phyloP scores from a whole-genome alignment of 2,329 filamentous ascomycete species.

The Didymella glomerata region DNA sequence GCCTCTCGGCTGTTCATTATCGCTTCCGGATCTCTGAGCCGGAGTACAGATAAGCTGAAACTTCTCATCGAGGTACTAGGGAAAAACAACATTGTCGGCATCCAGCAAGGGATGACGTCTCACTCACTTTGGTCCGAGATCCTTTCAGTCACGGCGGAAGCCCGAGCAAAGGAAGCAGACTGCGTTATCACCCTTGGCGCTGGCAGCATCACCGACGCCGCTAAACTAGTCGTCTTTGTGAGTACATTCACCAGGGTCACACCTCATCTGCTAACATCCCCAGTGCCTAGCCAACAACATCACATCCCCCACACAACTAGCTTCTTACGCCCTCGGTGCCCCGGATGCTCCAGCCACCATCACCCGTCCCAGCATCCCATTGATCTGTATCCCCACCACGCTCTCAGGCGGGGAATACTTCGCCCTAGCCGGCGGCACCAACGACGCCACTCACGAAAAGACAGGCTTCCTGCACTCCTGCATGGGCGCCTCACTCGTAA shows the following conservation, averaged over 20 bases:
- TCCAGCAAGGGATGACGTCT: constrained; percentile 61
- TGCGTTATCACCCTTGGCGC: constrained; percentile 44
- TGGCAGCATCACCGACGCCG: constrained; percentile 65
- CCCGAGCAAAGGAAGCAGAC: constrained; percentile 53
- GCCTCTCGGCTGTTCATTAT: constrained; percentile 61
- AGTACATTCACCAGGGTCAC: background rate
- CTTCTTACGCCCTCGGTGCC: constrained; percentile 5
- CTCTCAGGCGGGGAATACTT: constrained; percentile 56
- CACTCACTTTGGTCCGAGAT: constrained; percentile 65
- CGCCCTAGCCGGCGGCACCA: constrained; percentile 53
- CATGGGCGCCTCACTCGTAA: constrained; percentile 60
- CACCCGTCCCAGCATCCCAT: background rate
- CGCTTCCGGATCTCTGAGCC: constrained; percentile 59
- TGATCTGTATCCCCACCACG: constrained; percentile 49
- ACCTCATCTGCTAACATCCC: background rate
- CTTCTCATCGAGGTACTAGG: constrained; percentile 55
- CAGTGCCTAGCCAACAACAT: constrained; percentile 58
- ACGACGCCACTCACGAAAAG: constrained; percentile 38
- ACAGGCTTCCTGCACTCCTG: constrained; percentile 33
- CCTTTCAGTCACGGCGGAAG: constrained; percentile 57
- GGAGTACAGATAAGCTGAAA: constrained; percentile 57
- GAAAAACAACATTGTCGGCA: constrained; percentile 53
- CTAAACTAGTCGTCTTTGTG: constrained; percentile 61
- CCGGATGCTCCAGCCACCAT: background rate
- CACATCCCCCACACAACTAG: constrained; percentile 9